Evolutionary conservation across 495 filamentous ascomycete genomes (phyloP), one percentile per base, ranked within the genome.

Genomic region (Mytilinidion resinicola): DNA sequence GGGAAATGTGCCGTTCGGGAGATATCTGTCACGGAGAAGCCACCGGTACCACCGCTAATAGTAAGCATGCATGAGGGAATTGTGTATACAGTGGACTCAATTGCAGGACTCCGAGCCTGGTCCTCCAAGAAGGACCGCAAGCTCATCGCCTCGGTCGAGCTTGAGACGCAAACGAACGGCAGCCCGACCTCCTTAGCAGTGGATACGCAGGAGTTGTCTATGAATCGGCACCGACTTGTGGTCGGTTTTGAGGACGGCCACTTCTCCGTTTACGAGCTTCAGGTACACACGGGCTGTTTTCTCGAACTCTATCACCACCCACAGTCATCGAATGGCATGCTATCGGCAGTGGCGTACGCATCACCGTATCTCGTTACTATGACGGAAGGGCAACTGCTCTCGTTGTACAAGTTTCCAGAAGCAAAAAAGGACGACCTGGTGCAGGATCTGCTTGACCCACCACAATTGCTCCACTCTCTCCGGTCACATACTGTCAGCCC

Each of bases 1-100:
- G 93, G 93, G 21, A 84, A 82, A 60, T 96, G 91, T 59, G 83
- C 81, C 44, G 81, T 95, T 2, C 85, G 84, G 30, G 87, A 95
- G 70, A 79, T 96, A 20, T 75, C 80, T 57, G 79, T 96, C 34
- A 77, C 82, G 19, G 73, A 79, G 51, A 64, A 69, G 53, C 73
- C 80, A 9, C 72, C 76, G 6, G 66, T 73, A 52, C 80, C 82
- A 53, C 80, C 79, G n/a, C 54, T 86, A 51, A 74, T 95, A 10
- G 86, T 87, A 33, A 83, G 84, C 60, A 76, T 95, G 43, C 80
- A 85, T 57, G 83, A 88, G 54, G 86, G 87, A 0, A 71, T 93
- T 41, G 82, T 93, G 15, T 80, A 92, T 39, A 92, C 87, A 10
- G 90, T 80, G n/a, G 90, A 96, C 66, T 71, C 73, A 21, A 72